A percentile compares a stretch with the other conserved stretches of the same genome.
Evolutionary conservation across 2,329 filamentous ascomycete species (phyloP).

Genomic region (Phyllosticta capitalensis): DNA sequence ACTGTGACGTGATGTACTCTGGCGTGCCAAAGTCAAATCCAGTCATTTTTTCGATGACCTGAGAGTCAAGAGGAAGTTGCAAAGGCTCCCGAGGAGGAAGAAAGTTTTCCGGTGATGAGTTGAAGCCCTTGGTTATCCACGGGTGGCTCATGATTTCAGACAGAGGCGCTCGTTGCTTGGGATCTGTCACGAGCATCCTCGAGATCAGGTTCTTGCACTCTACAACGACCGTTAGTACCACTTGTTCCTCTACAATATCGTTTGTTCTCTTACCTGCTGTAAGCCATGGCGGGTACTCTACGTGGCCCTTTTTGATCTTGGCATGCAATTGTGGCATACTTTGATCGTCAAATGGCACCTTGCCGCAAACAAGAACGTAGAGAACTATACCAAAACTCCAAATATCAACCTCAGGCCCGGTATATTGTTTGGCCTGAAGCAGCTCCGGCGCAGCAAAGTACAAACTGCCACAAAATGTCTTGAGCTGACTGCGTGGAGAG

Average conservation of each 20-base stretch:
- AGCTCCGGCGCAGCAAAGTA: constrained; percentile 97
- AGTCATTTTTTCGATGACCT: constrained; percentile 87
- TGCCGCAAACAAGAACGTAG: constrained; percentile 93
- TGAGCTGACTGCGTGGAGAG: constrained; percentile 71
- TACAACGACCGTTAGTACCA: constrained; percentile 27
- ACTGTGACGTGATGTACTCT: constrained; percentile 70
- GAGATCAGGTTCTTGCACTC: constrained; percentile 92
- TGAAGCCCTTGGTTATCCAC: constrained; percentile 93
- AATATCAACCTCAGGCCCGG: constrained; percentile 90
- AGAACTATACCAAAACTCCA: constrained; percentile 99
- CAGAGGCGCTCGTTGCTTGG: constrained; percentile 74
- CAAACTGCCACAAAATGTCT: constrained; percentile 94
- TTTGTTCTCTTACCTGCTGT: constrained; percentile 59
- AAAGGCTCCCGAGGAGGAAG: constrained; percentile 75
- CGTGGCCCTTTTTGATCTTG: constrained; percentile 95
- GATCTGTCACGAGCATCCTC: constrained; percentile 92
- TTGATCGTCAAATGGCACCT: constrained; percentile 97
- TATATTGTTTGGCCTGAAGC: constrained; percentile 87
- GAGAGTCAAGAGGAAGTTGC: constrained; percentile 70
- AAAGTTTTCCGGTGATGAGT: constrained; percentile 77
- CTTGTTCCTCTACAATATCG: not conserved
- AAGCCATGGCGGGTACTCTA: constrained; percentile 92
- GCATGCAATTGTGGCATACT: constrained; percentile 97
- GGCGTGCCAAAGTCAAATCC: constrained; percentile 93
- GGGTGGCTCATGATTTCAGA: constrained; percentile 89